Percentiles rank a stretch among this genome's conserved stretches.
Conservation (phyloP, 768 basidiomycete genomes). For the Pleurotus eryngii region DNA sequence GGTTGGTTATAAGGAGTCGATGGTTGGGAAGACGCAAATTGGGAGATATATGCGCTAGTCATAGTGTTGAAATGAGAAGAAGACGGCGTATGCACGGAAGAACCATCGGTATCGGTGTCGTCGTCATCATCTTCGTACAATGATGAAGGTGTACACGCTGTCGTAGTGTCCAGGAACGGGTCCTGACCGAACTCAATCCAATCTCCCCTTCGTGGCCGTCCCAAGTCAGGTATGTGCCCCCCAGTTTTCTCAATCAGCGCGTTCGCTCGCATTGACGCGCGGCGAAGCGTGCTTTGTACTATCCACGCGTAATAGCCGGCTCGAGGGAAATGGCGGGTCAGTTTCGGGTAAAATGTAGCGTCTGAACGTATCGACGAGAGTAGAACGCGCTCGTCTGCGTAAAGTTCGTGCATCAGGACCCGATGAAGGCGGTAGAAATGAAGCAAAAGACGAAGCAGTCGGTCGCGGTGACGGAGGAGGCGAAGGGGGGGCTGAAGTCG, state of each 20-base stretch:
- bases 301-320: conserved; percentile 54
- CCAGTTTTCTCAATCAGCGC: conserved; percentile 36
- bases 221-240: conserved; percentile 3
- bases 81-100: conserved; percentile 46
- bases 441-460: conserved; percentile 16
- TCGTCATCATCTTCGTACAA: conserved; percentile 42
- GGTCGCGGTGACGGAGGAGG: conserved; percentile 26
- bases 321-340: conserved; percentile 34
- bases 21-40: conserved; percentile 8
- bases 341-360: conserved; percentile 53
- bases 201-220: conserved; percentile 5
- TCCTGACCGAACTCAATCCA: conserved; percentile 9
- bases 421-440: conserved; percentile 15
- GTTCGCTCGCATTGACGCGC: conserved; percentile 38
- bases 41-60: conserved; percentile 7
- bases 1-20: conserved; percentile 9
- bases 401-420: conserved; percentile 37
- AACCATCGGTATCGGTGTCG: conserved; percentile 45
- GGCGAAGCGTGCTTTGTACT: conserved; percentile 50
- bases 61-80: conserved; percentile 24
- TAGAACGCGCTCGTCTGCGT: conserved; percentile 61
- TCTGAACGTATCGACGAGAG: conserved; percentile 65
- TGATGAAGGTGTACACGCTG: conserved; percentile 27
- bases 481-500: conserved; percentile 25
- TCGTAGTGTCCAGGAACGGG: conserved; percentile 16